Evolutionary conservation across 371 early-diverging fungal species (phyloP), one percentile per base, ranked within the genome.

Genomic region (Mucor ambiguus): DNA sequence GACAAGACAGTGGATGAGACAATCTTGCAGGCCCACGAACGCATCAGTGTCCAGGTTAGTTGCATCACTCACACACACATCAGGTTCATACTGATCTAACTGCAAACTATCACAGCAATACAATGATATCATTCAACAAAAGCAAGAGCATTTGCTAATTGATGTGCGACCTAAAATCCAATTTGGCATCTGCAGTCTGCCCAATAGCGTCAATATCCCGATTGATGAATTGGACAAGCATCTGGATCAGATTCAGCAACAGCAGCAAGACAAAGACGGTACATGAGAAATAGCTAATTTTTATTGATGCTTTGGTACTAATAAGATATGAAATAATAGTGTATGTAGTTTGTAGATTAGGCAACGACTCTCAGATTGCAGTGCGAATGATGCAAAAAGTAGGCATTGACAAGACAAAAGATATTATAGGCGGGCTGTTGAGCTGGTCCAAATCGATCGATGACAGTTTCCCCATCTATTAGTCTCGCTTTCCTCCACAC

Each of bases 351-450:
- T 98, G 98, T 71, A 89, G 97, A 43, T 78, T 90, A 32, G 97
- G 98, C 10, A 96, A 96, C 71, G 90, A 95, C 71, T 94, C 94
- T 10, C 96, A 97, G 73, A 76, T 90, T 35, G 97, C 97, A 2
- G 94, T 90, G 20, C 80, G 80, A 63, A 78, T 85, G 58, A 75
- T 93, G 58, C 78, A 85, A 66, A 74, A 87, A 41, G 68, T 74
- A 64, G 88, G 88, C 4, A 75, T 88, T 24, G 64, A 71, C 16
- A 71, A 74, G 11, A 81, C 85, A 48, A 85, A 83, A 49, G 96
- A 97, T 77, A 77, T 98, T 59, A 80, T 85, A 5, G 96, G 96
- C 4, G 98, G 98, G 4, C 75, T 96, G 10, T 73, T 85, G 24
- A 78, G 76, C 26, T 97, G 96, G 96, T 71, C 92, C 4, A 76